Conservation (phyloP, 1,284 basidiomycete genomes). For the Fomes fomentarius region DNA sequence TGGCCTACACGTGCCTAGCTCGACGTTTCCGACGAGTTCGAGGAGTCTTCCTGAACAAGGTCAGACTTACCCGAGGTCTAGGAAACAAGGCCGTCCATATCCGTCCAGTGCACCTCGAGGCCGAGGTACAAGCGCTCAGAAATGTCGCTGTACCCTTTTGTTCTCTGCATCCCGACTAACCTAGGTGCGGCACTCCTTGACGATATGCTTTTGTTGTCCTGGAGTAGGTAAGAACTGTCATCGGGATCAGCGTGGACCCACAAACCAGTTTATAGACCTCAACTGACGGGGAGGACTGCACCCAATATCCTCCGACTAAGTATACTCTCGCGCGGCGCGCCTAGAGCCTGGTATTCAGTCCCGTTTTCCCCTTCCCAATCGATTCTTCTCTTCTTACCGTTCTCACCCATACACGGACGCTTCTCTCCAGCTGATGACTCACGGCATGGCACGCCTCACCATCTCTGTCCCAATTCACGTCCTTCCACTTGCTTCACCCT, state of each 20-base stretch:
- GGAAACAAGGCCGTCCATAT: constrained; percentile 12
- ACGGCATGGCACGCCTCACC: constrained; percentile 25
- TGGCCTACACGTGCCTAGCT: not conserved
- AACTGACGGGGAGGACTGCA: not conserved
- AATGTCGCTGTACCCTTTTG: constrained; percentile 3
- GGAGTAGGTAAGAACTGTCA: not conserved
- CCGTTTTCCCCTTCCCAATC: constrained; percentile 5
- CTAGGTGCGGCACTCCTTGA: constrained; percentile 4
- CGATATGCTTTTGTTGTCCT: constrained; percentile 15
- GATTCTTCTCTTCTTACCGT: constrained; percentile 13
- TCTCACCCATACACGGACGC: constrained; percentile 17
- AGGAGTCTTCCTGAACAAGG: not conserved
- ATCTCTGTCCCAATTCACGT: constrained; percentile 20
- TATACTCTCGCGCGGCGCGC: constrained; percentile 6
- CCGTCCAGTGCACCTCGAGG: constrained; percentile 5
- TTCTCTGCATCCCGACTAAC: not conserved
- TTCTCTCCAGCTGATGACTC: constrained; percentile 18
- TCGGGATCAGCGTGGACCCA: constrained; percentile 18
- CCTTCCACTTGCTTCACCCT: constrained; percentile 14
- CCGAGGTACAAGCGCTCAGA: constrained; percentile 2
- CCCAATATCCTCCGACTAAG: constrained; percentile 12
- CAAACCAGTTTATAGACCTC: constrained; percentile 16
- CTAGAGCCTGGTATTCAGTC: constrained; percentile 6
- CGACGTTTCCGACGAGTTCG: not conserved
- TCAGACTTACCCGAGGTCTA: not conserved